phyloP scores from a whole-genome alignment of 306 rosid genomes.

The Gleditsia sinensis region DNA sequence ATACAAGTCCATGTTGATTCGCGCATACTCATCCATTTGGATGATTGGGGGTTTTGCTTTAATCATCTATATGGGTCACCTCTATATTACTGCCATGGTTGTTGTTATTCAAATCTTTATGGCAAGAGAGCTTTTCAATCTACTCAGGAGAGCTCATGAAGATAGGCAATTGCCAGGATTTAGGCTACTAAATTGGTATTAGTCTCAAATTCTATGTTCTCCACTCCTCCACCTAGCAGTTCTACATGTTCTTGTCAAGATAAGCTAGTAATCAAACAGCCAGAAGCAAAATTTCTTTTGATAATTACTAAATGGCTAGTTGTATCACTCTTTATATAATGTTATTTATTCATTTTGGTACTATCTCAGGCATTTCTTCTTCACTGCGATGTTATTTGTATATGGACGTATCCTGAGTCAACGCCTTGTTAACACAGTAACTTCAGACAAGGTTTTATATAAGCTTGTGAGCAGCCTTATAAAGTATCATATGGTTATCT shows the following conservation, averaged over 20 bases:
- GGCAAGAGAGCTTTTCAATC: conserved; percentile 91
- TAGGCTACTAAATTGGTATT: conserved; percentile 85
- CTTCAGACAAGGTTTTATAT: conserved; percentile 72
- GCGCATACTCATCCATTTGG: conserved; percentile 88
- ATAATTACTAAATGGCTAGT: conserved; percentile 7
- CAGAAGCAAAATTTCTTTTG: background rate
- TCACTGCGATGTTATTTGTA: conserved; percentile 94
- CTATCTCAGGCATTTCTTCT: conserved; percentile 90
- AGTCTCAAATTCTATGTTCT: conserved; percentile 26
- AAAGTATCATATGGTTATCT: conserved; percentile 92
- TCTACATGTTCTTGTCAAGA: conserved; percentile 31
- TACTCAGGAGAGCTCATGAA: conserved; percentile 83
- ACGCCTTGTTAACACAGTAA: conserved; percentile 83
- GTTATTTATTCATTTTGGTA: conserved; percentile 24
- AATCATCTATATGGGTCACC: conserved; percentile 84
- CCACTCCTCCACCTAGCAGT: background rate
- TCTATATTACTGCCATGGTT: conserved; percentile 85
- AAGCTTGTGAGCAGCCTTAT: conserved; percentile 76
- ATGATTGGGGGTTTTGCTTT: conserved; percentile 92
- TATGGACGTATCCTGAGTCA: conserved; percentile 95
- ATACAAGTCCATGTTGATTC: conserved; percentile 85
- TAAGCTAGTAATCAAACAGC: background rate
- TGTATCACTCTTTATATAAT: conserved; percentile 15
- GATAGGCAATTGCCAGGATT: conserved; percentile 91
- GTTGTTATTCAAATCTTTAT: conserved; percentile 93